Base-by-base conservation (phyloP, 139 green algal genomes). In the Diplosphaera chodatii region DNA sequence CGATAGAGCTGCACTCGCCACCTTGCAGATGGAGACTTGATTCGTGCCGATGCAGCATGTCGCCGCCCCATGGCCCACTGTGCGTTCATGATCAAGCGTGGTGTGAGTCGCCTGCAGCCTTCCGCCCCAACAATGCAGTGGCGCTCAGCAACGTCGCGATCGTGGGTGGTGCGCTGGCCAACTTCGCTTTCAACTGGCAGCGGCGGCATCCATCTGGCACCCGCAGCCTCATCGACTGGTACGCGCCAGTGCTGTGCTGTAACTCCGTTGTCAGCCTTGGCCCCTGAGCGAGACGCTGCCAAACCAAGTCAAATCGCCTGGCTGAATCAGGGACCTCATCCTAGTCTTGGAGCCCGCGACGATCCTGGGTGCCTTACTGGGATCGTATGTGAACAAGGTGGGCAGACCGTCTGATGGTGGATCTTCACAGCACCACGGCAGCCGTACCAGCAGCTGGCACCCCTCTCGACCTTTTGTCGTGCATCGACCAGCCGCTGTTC, bases 261-360 rank as follows among this genome's bases (percentile, higher is more conserved):
- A n/a, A n/a, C n/a, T n/a, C 13, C 16, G 48, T 25, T n/a, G n/a
- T n/a, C n/a, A n/a, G n/a, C n/a, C n/a, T n/a, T n/a, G n/a, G n/a
- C n/a, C n/a, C n/a, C n/a, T n/a, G n/a, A n/a, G n/a, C n/a, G n/a
- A n/a, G n/a, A n/a, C n/a, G n/a, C n/a, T n/a, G n/a, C n/a, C n/a
- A n/a, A n/a, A n/a, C 16, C 16, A 59, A 59, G 13, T 4, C 48
- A 59, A 23, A n/a, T 21, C 13, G 25, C 16, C 13, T 21, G 48
- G 48, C 13, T 27, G 13, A 3, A 59, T 59, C 48, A 59, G 48
- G 48, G 77, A 87, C 69, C 65, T 91, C 10, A 88, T 88, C 29
- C 55, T 91, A 16, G 77, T 89, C 10, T 88, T 91, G 86, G 86
- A 91, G 71, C 86, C 86, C 0, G 69, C 67, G n/a, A 91, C 84